These are phyloP conservation scores for Boeremia lycopersici DNA, from an alignment of 2,329 filamentous ascomycete genomes.

Conservation along the genomic window DNA sequence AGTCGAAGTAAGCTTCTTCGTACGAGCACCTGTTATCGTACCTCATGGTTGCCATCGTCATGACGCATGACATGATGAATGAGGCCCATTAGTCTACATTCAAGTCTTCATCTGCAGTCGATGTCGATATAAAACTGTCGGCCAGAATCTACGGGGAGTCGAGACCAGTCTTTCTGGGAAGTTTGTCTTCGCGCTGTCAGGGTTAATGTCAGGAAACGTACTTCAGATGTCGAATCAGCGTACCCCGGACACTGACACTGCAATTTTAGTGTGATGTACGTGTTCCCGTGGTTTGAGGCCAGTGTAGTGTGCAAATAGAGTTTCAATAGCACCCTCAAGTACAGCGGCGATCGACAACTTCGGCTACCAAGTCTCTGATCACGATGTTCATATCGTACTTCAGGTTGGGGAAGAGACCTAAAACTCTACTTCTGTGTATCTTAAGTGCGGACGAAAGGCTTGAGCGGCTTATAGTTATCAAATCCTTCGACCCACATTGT, in stretches of 20 bases:
- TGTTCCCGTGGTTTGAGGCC: constrained; percentile 11
- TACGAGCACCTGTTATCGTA: background rate
- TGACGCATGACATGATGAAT: constrained; percentile 11
- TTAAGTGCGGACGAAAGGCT: background rate
- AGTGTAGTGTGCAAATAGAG: background rate
- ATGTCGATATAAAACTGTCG: constrained; percentile 3
- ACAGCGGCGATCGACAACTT: background rate
- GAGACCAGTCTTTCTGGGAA: constrained; percentile 5
- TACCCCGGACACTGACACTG: background rate
- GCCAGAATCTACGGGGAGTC: constrained; percentile 5
- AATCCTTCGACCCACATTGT: background rate
- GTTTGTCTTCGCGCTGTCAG: background rate
- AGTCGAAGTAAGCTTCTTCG: background rate
- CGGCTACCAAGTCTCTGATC: background rate
- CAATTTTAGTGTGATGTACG: background rate
- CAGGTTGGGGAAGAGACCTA: background rate
- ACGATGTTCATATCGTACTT: background rate
- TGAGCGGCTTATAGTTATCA: background rate
- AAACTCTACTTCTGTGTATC: background rate
- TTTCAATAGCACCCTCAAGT: constrained; percentile 3
- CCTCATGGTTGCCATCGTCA: constrained; percentile 4
- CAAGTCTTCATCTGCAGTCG: background rate
- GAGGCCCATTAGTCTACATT: constrained; percentile 6
- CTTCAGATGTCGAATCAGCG: constrained; percentile 2
- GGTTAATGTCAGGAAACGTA: constrained; percentile 7